phyloP scores from a whole-genome alignment of 164 flowering plant genomes.

The Tetrastigma voinierianum region DNA sequence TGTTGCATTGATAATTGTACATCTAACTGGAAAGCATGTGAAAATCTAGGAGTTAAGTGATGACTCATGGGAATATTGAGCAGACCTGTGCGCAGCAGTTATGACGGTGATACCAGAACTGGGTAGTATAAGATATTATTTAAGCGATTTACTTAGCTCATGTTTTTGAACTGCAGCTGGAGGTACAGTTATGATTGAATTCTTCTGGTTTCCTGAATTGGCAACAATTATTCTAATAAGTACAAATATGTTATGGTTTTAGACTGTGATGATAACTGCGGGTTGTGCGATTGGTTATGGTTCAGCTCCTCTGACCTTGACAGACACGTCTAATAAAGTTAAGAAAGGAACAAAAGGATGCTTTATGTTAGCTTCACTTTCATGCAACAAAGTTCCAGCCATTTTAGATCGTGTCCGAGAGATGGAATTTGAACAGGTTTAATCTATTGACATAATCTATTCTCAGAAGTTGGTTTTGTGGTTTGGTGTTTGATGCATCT shows the following conservation, averaged over 20 bases:
- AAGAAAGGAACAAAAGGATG: conserved; percentile 89
- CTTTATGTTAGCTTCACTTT: conserved; percentile 70
- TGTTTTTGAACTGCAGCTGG: conserved; percentile 86
- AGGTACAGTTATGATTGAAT: conserved; percentile 45
- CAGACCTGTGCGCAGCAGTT: conserved; percentile 88
- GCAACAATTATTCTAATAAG: neutral
- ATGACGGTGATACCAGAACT: conserved; percentile 62
- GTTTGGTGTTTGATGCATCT: conserved; percentile 1
- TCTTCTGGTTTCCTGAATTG: neutral
- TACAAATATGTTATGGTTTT: conserved; percentile 23
- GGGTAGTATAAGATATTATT: conserved; percentile 53
- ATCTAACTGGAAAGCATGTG: conserved; percentile 7
- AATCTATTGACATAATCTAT: conserved; percentile 4
- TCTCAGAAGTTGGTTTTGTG: neutral
- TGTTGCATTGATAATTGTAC: neutral
- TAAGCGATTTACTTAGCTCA: conserved; percentile 95
- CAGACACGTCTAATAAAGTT: conserved; percentile 81
- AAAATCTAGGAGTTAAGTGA: conserved; percentile 79
- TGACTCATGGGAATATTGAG: conserved; percentile 85
- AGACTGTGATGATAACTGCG: conserved; percentile 64
- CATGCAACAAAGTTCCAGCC: conserved; percentile 90
- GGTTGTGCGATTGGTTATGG: conserved; percentile 89
- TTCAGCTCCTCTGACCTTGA: conserved; percentile 74
- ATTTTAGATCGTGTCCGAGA: conserved; percentile 88
- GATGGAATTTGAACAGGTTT: conserved; percentile 91